Evolutionary conservation across 2,329 filamentous ascomycete species (phyloP), one percentile per base, ranked within the genome.

Genomic region (Teratosphaeria zuluensis): DNA sequence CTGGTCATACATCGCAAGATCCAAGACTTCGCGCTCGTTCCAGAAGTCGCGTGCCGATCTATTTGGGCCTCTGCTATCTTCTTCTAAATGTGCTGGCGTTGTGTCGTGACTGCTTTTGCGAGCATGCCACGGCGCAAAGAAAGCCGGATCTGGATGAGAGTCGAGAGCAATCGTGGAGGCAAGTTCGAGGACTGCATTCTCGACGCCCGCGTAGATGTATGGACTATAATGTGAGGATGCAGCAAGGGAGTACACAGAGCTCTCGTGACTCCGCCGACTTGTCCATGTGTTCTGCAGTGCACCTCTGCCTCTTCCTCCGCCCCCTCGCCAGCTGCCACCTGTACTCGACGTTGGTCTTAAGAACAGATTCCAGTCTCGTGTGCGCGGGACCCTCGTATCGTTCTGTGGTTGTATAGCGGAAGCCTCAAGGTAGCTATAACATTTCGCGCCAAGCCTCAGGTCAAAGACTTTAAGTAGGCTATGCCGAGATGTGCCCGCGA

Each of bases 401-500:
- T 46, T 46, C 6, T 46, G 16, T 8, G 16, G 31, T 21, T 48
- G 21, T 55, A 16, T 55, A 19, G 54, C 46, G 11, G 54, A 46
- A 28, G 52, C 52, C 19, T 73, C 63, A 21, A 72, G 63, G 54
- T 69, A 69, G 58, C 57, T 63, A 60, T 72, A 72, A 58, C 64
- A 64, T 53, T 68, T 69, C 1, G 66, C 63, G 8, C 68, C 68
- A 65, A 84, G 74, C 28, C 84, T 81, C 51, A 87, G 67, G 64
- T 87, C 84, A 63, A 84, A 87, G 4, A 85, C 73, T 64, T 86
- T 86, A 52, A 87, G 71, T 55, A 85, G 74, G 52, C 77, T 80
- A 68, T 86, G 81, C 54, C 79, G 76, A 2, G 79, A 78, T 1
- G 79, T 78, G 28, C 84, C 84, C 11, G 79, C 81, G 8, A 85